These are phyloP conservation scores for Paecilomyces niveus DNA, from an alignment of 2,329 filamentous ascomycete species.

Conservation along the genomic window DNA sequence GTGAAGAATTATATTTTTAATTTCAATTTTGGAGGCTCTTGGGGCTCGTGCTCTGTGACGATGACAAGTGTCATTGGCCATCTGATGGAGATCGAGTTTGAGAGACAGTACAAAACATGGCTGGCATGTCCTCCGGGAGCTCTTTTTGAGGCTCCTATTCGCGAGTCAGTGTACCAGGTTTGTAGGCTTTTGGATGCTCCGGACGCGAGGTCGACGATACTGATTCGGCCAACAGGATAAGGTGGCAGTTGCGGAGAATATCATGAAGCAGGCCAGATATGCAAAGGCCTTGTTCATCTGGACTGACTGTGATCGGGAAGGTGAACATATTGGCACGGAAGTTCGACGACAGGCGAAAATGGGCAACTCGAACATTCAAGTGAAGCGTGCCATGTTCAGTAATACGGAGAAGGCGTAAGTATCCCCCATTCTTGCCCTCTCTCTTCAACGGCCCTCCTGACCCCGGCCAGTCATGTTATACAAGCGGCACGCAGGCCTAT, in stretches of 20 bases:
- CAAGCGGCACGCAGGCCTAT: conserved; percentile 71
- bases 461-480: conserved; percentile 64
- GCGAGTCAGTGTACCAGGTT: conserved; percentile 47
- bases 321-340: conserved; percentile 90
- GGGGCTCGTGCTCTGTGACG: conserved; percentile 75
- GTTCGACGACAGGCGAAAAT: conserved; percentile 73
- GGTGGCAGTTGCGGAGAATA: conserved; percentile 74
- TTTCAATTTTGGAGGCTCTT: conserved; percentile 74
- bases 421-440: background rate
- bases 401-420: conserved; percentile 85
- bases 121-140: conserved; percentile 66
- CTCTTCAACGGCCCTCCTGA: conserved; percentile 4
- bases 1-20: conserved; percentile 93
- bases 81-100: conserved; percentile 74
- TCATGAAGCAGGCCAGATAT: conserved; percentile 67
- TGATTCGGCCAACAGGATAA: conserved; percentile 54
- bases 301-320: conserved; percentile 98
- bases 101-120: conserved; percentile 69
- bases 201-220: background rate
- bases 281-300: conserved; percentile 82
- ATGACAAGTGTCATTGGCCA: conserved; percentile 95
- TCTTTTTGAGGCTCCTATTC: conserved; percentile 75
- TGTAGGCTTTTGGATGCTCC: conserved; percentile 48
- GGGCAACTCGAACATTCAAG: conserved; percentile 65
- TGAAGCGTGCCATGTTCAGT: conserved; percentile 86